These are phyloP conservation scores for Halenospora varia DNA, from an alignment of 495 filamentous ascomycete genomes.

Conservation along the genomic window DNA sequence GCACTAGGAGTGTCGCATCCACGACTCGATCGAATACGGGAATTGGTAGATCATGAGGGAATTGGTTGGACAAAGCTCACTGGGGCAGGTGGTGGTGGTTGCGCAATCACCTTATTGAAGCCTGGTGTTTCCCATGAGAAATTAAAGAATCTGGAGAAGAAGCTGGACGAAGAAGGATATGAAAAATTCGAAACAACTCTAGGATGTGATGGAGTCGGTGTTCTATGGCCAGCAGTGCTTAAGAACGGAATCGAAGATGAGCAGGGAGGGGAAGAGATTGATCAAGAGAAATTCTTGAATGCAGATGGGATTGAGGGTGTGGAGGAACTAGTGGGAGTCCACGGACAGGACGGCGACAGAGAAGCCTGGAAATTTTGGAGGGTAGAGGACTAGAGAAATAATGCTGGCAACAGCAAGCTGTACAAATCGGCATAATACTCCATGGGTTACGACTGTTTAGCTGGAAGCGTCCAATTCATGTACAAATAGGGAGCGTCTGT, in stretches of 20 bases:
- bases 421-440: not conserved
- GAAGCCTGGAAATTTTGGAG: constrained; percentile 97
- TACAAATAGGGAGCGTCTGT: constrained; percentile 17
- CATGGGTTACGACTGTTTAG: not conserved
- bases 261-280: constrained; percentile 84
- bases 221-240: constrained; percentile 85
- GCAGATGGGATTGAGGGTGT: constrained; percentile 78
- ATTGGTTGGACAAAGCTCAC: constrained; percentile 97
- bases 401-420: constrained; percentile 20
- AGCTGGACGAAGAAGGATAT: constrained; percentile 73
- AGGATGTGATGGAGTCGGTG: constrained; percentile 87
- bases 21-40: constrained; percentile 83
- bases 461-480: constrained; percentile 13
- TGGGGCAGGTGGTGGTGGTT: constrained; percentile 91
- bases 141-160: constrained; percentile 55
- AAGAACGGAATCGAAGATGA: constrained; percentile 62
- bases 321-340: constrained; percentile 67
- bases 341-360: constrained; percentile 56
- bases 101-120: constrained; percentile 85
- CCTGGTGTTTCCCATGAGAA: constrained; percentile 47
- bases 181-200: constrained; percentile 81
- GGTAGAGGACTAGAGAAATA: constrained; percentile 34
- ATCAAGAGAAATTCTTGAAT: constrained; percentile 83
- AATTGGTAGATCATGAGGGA: constrained; percentile 83
- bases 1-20: constrained; percentile 92